Conservation (phyloP, 108 stramenopile genomes). For the Cyclotella choctawhatcheeana region DNA sequence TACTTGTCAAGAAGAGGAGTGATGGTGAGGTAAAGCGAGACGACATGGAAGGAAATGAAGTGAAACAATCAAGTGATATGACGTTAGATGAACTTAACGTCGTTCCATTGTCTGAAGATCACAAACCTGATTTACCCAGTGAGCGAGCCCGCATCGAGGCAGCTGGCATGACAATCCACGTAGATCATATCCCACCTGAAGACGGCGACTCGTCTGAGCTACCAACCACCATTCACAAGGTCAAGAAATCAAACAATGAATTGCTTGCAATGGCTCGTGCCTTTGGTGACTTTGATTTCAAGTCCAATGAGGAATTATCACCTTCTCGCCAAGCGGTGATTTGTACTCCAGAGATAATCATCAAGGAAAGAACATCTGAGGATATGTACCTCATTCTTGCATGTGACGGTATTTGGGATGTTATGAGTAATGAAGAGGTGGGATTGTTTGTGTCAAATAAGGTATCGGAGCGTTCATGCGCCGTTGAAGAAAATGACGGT, state of each 20-base stretch:
- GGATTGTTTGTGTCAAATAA: slow-evolving; percentile 67
- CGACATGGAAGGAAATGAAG: background rate
- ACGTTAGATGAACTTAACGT: slow-evolving; percentile 21
- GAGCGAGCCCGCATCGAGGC: slow-evolving; percentile 82
- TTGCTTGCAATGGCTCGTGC: slow-evolving; percentile 83
- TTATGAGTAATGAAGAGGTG: slow-evolving; percentile 78
- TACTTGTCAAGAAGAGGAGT: slow-evolving; percentile 62
- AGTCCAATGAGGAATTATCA: slow-evolving; percentile 66
- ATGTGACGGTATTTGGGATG: slow-evolving; percentile 95
- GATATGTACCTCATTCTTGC: slow-evolving; percentile 87
- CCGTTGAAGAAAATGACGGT: slow-evolving; percentile 19
- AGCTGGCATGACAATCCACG: slow-evolving; percentile 71
- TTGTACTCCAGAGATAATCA: slow-evolving; percentile 74
- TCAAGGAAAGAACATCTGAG: slow-evolving; percentile 57
- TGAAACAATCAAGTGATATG: no score
- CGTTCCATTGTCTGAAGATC: slow-evolving; percentile 85
- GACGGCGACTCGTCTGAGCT: slow-evolving; percentile 56
- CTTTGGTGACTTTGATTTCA: slow-evolving; percentile 95
- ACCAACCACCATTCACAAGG: slow-evolving; percentile 21
- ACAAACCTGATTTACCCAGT: slow-evolving; percentile 85
- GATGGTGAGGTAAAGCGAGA: slow-evolving; percentile 9
- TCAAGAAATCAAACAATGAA: slow-evolving; percentile 48
- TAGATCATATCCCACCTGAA: slow-evolving; percentile 25
- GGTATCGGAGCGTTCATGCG: slow-evolving; percentile 27
- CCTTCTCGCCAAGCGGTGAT: slow-evolving; percentile 84